Percentiles rank a stretch among this genome's conserved stretches.
Evolutionary conservation across 768 basidiomycete species (phyloP).

Genomic region (Austroboletus eburneus): DNA sequence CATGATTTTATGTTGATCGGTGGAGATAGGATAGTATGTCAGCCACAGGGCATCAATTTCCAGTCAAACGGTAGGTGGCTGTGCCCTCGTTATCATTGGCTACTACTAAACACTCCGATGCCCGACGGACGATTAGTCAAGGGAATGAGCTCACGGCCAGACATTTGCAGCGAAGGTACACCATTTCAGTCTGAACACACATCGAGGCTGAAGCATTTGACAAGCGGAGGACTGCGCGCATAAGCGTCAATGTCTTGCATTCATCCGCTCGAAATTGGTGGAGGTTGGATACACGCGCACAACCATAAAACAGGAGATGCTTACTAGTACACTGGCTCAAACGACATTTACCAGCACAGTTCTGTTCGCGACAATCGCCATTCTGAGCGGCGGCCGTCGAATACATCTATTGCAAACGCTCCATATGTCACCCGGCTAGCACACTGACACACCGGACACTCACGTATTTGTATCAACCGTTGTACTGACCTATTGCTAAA

Average conservation of each 20-base stretch:
- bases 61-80: no score
- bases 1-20: constrained; percentile 17
- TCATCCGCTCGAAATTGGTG: constrained; percentile 76
- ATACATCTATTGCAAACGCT: constrained; percentile 32
- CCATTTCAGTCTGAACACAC: constrained; percentile 26
- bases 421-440: neutral
- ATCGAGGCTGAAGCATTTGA: constrained; percentile 65
- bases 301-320: neutral
- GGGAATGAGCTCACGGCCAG: no score
- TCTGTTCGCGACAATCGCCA: constrained; percentile 66
- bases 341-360: constrained; percentile 71
- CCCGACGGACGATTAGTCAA: neutral
- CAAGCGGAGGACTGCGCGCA: constrained; percentile 39
- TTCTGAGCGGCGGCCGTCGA: constrained; percentile 56
- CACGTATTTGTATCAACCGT: constrained; percentile 60
- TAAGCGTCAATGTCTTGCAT: constrained; percentile 55
- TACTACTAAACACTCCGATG: neutral
- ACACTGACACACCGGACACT: constrained; percentile 12
- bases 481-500: constrained; percentile 64
- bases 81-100: no score
- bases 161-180: no score
- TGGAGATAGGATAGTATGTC: neutral
- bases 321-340: neutral
- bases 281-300: constrained; percentile 41
- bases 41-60: neutral